These are phyloP conservation scores for Saccharomycopsis selenospora DNA, from an alignment of 805 yeast genomes.

Conservation along the genomic window DNA sequence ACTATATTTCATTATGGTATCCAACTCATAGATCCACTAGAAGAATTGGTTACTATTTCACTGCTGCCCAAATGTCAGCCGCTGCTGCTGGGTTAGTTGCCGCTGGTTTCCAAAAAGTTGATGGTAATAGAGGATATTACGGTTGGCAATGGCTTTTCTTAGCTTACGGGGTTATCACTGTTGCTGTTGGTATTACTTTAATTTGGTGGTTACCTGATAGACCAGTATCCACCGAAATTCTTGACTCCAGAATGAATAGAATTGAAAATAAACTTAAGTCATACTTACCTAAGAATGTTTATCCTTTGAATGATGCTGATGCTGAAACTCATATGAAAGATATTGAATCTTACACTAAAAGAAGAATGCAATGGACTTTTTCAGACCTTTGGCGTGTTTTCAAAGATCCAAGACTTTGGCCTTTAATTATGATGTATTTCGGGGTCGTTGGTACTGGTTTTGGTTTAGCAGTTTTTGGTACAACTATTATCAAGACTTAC, in stretches of 20 bases:
- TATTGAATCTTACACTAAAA: conserved; percentile 44
- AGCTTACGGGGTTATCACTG: conserved; percentile 65
- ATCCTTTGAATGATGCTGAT: conserved; percentile 51
- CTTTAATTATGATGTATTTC: conserved; percentile 78
- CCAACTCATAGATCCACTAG: conserved; percentile 70
- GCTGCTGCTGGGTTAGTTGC: conserved; percentile 83
- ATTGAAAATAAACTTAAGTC: conserved; percentile 16
- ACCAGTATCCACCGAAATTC: conserved; percentile 34
- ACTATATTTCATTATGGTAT: conserved; percentile 78
- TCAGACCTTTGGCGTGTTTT: conserved; percentile 49
- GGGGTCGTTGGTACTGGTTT: conserved; percentile 91
- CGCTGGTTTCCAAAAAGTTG: conserved; percentile 85
- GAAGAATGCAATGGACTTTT: conserved; percentile 46
- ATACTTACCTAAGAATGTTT: conserved; percentile 23
- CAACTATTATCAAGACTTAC: conserved; percentile 61
- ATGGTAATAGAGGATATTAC: conserved; percentile 55
- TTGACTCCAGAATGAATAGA: conserved; percentile 19
- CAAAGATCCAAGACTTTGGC: conserved; percentile 67
- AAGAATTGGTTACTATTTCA: conserved; percentile 81
- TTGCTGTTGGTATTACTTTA: conserved; percentile 53
- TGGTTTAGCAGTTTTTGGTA: conserved; percentile 79
- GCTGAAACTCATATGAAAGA: conserved; percentile 50
- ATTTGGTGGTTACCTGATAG: conserved; percentile 86
- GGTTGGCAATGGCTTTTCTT: conserved; percentile 89
- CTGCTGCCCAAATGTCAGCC: conserved; percentile 88